Evolutionary conservation across 116 monocot genomes (phyloP).

Genomic region (Papilionanthe hybrid): DNA sequence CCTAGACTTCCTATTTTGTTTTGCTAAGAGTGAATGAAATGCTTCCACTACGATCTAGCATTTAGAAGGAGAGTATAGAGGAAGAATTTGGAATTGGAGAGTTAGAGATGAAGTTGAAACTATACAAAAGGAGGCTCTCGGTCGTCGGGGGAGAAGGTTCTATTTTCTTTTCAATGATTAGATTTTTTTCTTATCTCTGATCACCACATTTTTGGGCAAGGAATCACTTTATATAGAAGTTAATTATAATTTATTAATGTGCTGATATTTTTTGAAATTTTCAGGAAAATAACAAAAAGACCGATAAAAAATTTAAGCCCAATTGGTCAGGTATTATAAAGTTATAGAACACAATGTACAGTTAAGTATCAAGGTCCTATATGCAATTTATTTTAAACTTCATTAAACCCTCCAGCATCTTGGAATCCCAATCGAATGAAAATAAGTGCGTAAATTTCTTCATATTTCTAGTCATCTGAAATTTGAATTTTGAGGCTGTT

Average conservation of each 20-base stretch:
- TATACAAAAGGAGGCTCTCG: no score
- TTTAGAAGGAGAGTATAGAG: not conserved
- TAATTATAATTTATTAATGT: no score
- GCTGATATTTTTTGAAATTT: not conserved
- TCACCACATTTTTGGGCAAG: no score
- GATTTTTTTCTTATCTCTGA: no score
- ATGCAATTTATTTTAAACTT: not conserved
- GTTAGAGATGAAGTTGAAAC: not conserved
- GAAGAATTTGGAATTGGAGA: not conserved
- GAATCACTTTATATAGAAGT: no score
- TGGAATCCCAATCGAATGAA: not conserved
- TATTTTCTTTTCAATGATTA: no score
- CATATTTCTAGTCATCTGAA: slow-evolving; percentile 1
- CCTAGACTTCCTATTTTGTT: not conserved
- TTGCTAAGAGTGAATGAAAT: not conserved
- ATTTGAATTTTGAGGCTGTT: not conserved
- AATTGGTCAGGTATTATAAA: not conserved
- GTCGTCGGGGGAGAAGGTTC: no score
- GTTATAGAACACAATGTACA: not conserved
- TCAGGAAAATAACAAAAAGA: not conserved
- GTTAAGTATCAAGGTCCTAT: not conserved
- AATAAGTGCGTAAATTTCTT: not conserved
- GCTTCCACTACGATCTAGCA: not conserved
- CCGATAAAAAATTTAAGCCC: not conserved
- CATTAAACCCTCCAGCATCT: not conserved